These are phyloP conservation scores for Bryum argenteum DNA, from an alignment of 225 moss, liverwort and hornwort genomes.

Conservation along the genomic window DNA sequence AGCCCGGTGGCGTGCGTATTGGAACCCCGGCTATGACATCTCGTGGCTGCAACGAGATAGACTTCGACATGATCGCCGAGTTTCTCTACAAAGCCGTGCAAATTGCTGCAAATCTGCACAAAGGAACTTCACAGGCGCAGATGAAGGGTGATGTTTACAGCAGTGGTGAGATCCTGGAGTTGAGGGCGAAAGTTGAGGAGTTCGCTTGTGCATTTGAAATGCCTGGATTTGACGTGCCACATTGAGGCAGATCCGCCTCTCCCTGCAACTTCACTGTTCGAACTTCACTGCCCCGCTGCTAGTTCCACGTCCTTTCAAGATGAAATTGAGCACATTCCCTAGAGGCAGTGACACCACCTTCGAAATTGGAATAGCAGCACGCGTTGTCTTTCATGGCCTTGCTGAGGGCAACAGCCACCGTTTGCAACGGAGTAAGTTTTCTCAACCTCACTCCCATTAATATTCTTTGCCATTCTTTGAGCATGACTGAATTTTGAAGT, in stretches of 20 bases:
- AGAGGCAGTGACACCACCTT: background rate
- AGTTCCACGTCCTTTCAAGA: slow-evolving; percentile 8
- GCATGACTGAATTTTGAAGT: background rate
- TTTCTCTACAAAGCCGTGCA: slow-evolving; percentile 69
- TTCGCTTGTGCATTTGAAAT: slow-evolving; percentile 80
- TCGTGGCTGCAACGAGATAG: slow-evolving; percentile 35
- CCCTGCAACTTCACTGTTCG: background rate
- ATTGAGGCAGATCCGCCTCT: slow-evolving; percentile 18
- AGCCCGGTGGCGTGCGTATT: slow-evolving; percentile 84
- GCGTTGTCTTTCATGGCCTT: slow-evolving; percentile 10
- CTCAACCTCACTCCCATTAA: background rate
- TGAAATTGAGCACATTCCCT: slow-evolving; percentile 1
- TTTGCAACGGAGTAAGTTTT: slow-evolving; percentile 19
- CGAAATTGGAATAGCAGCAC: background rate
- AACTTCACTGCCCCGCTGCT: slow-evolving; percentile 25
- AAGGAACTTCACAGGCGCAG: slow-evolving; percentile 56
- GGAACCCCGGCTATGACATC: slow-evolving; percentile 60
- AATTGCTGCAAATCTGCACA: slow-evolving; percentile 62
- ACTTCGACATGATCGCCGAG: slow-evolving; percentile 62
- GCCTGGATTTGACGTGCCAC: slow-evolving; percentile 83
- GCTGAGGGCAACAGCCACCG: slow-evolving; percentile 10
- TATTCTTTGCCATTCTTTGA: too few species aligned
- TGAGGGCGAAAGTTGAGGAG: slow-evolving; percentile 73
- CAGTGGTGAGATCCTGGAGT: slow-evolving; percentile 61
- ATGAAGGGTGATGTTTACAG: slow-evolving; percentile 55